These are phyloP conservation scores for Xylariaceae sp. DNA, from an alignment of 2,329 filamentous ascomycete genomes.

Conservation along the genomic window DNA sequence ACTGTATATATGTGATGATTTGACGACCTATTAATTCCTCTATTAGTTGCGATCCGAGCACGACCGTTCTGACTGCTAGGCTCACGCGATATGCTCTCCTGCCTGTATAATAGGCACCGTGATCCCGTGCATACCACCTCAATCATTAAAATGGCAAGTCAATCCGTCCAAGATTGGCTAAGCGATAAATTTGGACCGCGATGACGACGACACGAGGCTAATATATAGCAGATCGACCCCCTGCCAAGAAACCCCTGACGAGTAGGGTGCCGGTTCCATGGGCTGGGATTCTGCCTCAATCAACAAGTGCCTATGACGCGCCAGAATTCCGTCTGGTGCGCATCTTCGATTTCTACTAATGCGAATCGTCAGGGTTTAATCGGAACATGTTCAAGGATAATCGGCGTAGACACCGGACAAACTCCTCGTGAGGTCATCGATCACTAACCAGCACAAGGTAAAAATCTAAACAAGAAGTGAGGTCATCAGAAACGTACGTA, in stretches of 20 bases:
- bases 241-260: background rate
- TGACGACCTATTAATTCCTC: constrained; percentile 11
- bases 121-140: background rate
- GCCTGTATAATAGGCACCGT: background rate
- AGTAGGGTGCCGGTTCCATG: background rate
- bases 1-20: constrained; percentile 21
- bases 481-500: constrained; percentile 15
- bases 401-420: background rate
- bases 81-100: background rate
- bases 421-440: constrained; percentile 31
- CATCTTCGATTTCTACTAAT: background rate
- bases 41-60: background rate
- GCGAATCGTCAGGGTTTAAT: background rate
- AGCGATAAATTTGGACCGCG: background rate
- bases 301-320: background rate
- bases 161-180: background rate
- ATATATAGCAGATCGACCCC: background rate
- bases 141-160: background rate
- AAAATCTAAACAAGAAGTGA: constrained; percentile 22
- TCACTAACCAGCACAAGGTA: constrained; percentile 2
- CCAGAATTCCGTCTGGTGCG: background rate
- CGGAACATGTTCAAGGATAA: background rate
- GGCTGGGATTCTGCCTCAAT: background rate
- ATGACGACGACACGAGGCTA: background rate
- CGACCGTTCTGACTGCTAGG: constrained; percentile 3